A percentile compares a stretch with the other conserved stretches of the same genome.
Evolutionary conservation across 495 filamentous ascomycete species (phyloP).

Genomic region (Amphirosellinia nigrospora): DNA sequence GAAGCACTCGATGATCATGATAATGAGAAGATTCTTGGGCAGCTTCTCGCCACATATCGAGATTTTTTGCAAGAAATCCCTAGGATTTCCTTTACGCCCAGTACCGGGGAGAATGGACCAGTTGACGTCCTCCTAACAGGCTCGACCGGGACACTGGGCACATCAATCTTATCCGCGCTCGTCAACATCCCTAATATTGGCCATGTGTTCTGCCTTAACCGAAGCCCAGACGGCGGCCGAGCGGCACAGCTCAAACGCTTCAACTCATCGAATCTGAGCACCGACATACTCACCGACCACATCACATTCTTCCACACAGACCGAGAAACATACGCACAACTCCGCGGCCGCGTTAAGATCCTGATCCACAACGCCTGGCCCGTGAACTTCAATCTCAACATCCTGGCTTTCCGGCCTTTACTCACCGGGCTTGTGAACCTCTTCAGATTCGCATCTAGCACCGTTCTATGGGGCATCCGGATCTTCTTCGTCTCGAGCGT

Average conservation of each 20-base stretch:
- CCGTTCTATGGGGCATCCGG: constrained; percentile 30
- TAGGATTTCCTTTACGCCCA: constrained; percentile 26
- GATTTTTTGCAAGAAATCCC: constrained; percentile 2
- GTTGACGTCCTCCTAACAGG: constrained; percentile 62
- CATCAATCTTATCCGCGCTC: constrained; percentile 57
- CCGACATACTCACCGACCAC: neutral
- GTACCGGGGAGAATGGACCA: constrained; percentile 28
- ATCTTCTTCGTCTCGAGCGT: constrained; percentile 58
- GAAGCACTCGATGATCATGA: neutral
- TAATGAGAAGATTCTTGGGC: neutral
- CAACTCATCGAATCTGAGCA: constrained; percentile 22
- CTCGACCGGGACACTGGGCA: constrained; percentile 62
- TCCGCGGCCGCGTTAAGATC: constrained; percentile 38
- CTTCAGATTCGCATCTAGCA: constrained; percentile 42
- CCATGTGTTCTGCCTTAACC: constrained; percentile 63
- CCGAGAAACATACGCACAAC: constrained; percentile 33
- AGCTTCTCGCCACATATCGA: neutral
- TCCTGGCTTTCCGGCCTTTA: constrained; percentile 59
- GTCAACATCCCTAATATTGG: constrained; percentile 40
- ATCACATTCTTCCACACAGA: constrained; percentile 57
- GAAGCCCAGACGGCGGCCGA: constrained; percentile 42
- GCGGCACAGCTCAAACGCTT: constrained; percentile 38
- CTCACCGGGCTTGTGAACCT: constrained; percentile 53
- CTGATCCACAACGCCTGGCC: constrained; percentile 67
- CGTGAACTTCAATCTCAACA: constrained; percentile 64